Conservation (phyloP, 805 yeast genomes). For the Barnettozyma pratensis region DNA sequence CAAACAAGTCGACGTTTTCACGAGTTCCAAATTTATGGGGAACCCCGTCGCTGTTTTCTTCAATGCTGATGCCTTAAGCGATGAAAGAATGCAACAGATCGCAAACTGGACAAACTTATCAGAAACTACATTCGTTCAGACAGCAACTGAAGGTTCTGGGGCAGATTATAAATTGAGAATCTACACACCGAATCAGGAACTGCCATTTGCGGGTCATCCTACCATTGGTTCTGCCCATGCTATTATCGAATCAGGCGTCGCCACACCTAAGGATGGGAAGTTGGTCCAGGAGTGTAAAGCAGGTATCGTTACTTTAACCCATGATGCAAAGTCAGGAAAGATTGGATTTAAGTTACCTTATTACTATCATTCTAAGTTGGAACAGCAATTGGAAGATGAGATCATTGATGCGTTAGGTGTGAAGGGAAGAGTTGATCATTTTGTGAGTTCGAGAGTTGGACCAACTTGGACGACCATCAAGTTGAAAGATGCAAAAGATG, state of each 20-base stretch:
- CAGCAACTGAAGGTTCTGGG: slow-evolving; percentile 28
- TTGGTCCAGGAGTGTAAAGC: slow-evolving; percentile 41
- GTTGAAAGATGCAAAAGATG: slow-evolving; percentile 28
- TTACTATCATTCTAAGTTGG: not conserved
- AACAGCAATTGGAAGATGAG: not conserved
- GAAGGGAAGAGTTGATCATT: not conserved
- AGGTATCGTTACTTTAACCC: slow-evolving; percentile 35
- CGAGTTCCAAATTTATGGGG: slow-evolving; percentile 30
- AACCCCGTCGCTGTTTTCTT: slow-evolving; percentile 50
- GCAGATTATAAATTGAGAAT: slow-evolving; percentile 48
- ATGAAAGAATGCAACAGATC: slow-evolving; percentile 39
- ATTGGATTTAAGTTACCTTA: slow-evolving; percentile 28
- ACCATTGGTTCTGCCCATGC: slow-evolving; percentile 50
- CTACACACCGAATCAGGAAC: slow-evolving; percentile 40
- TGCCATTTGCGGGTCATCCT: slow-evolving; percentile 66
- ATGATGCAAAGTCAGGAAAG: slow-evolving; percentile 15
- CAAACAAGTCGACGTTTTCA: slow-evolving; percentile 34
- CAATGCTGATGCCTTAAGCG: slow-evolving; percentile 34
- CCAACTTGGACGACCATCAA: slow-evolving; percentile 41
- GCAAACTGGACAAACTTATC: slow-evolving; percentile 60
- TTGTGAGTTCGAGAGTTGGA: slow-evolving; percentile 34
- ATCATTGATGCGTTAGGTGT: slow-evolving; percentile 2
- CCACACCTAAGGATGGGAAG: slow-evolving; percentile 21
- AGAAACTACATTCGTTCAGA: slow-evolving; percentile 49
- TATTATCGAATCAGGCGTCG: slow-evolving; percentile 33